These are phyloP conservation scores for Grifola frondosa DNA, from an alignment of 1,284 basidiomycete genomes.

Conservation along the genomic window DNA sequence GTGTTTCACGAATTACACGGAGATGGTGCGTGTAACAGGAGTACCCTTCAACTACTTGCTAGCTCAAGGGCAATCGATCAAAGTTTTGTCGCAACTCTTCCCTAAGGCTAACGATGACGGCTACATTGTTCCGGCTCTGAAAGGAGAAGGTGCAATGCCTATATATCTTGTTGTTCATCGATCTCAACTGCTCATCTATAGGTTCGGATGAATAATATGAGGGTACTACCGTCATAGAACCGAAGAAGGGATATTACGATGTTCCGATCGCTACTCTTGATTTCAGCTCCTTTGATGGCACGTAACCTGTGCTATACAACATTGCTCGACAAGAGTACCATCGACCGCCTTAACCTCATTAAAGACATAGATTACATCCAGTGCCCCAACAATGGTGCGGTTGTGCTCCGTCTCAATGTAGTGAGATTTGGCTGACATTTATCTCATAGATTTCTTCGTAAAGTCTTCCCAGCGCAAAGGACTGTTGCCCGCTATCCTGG, in stretches of 20 bases:
- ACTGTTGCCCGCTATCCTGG: constrained; percentile 84
- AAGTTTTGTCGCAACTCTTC: constrained; percentile 90
- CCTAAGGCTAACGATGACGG: constrained; percentile 84
- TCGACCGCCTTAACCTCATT: constrained; percentile 72
- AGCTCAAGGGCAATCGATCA: constrained; percentile 91
- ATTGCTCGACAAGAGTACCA: constrained; percentile 72
- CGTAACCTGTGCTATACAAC: constrained; percentile 97
- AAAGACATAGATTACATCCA: constrained; percentile 84
- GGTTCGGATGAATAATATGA: constrained; percentile 93
- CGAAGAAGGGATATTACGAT: constrained; percentile 89
- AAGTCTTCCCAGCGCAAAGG: constrained; percentile 76
- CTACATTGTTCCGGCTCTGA: constrained; percentile 81
- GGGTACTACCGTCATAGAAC: constrained; percentile 95
- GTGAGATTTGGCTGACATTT: constrained; percentile 1
- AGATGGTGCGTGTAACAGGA: constrained; percentile 94
- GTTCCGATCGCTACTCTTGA: constrained; percentile 92
- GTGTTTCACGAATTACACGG: constrained; percentile 95
- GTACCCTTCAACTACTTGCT: constrained; percentile 94
- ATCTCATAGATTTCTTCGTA: constrained; percentile 73
- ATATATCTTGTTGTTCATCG: background rate
- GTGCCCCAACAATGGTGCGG: constrained; percentile 89
- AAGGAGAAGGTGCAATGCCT: constrained; percentile 65
- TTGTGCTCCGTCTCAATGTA: too few species aligned
- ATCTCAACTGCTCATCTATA: constrained; percentile 28
- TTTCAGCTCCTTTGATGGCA: constrained; percentile 98